Evolutionary conservation across 2,329 filamentous ascomycete genomes (phyloP).

Genomic region (Cytospora piceae): DNA sequence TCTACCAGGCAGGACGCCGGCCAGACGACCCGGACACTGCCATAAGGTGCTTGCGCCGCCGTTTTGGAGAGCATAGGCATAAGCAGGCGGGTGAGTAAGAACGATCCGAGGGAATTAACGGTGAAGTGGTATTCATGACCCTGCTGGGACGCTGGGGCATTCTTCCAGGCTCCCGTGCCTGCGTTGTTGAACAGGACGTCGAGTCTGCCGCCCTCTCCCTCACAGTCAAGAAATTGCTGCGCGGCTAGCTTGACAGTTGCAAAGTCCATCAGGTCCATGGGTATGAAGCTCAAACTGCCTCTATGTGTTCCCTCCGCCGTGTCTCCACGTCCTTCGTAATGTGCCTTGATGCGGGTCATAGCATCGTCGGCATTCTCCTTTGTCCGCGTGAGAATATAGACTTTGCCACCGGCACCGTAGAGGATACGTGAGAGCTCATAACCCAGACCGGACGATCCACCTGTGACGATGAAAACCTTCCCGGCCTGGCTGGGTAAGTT

Average conservation of each 20-base stretch:
- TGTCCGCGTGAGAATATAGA: slow-evolving; percentile 53
- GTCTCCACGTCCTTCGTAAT: slow-evolving; percentile 9
- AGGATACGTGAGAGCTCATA: too few relatives aligned
- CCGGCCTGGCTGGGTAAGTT: too few relatives aligned
- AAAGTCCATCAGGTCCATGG: slow-evolving; percentile 33
- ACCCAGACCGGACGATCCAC: too few relatives aligned
- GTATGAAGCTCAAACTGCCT: slow-evolving; percentile 32
- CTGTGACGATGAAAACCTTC: too few relatives aligned
- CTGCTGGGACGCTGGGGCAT: slow-evolving; percentile 30
- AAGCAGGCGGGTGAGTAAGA: slow-evolving; percentile 32
- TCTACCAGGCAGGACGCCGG: slow-evolving; percentile 33
- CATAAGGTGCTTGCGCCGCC: slow-evolving; percentile 16
- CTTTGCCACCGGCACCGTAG: too few relatives aligned
- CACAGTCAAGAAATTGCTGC: slow-evolving; percentile 26
- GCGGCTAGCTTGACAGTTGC: slow-evolving; percentile 28
- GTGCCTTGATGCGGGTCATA: slow-evolving; percentile 30
- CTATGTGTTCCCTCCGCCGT: background rate
- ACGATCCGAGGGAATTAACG: slow-evolving; percentile 32
- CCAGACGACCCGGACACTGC: slow-evolving; percentile 34
- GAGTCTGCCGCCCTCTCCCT: slow-evolving; percentile 27
- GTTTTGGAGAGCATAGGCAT: slow-evolving; percentile 5
- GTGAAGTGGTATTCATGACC: slow-evolving; percentile 35
- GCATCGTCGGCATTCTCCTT: slow-evolving; percentile 32
- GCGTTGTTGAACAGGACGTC: slow-evolving; percentile 36
- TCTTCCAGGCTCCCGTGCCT: slow-evolving; percentile 31